Percentiles rank a stretch among this genome's conserved stretches.
Conservation (phyloP, 768 basidiomycete species). For the Suillus weaverae region DNA sequence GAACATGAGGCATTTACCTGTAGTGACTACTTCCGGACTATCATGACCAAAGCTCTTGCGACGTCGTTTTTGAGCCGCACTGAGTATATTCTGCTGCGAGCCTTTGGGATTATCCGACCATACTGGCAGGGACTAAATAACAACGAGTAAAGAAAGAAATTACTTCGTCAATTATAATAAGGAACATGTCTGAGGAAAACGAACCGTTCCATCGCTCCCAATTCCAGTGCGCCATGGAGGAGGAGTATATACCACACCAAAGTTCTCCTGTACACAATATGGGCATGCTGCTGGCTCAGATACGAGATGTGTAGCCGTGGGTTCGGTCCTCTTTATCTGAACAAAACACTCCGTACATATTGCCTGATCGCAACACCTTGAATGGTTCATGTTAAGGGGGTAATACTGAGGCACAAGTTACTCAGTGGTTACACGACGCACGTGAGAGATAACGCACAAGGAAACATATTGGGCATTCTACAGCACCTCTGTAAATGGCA, state of each 20-base stretch:
- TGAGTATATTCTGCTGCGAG: constrained; percentile 40
- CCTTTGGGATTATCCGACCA: constrained; percentile 59
- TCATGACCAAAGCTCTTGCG: constrained; percentile 88
- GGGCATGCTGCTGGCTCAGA: constrained; percentile 98
- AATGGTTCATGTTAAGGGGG: constrained; percentile 94
- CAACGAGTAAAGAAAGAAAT: background rate
- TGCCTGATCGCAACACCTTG: constrained; percentile 96
- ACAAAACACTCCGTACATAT: constrained; percentile 99
- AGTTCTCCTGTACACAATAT: constrained; percentile 96
- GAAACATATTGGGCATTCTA: constrained; percentile 98
- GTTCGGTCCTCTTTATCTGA: constrained; percentile 96
- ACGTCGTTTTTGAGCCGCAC: constrained; percentile 64
- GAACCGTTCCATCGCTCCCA: constrained; percentile 69
- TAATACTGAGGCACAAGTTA: constrained; percentile 71
- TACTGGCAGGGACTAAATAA: constrained; percentile 34
- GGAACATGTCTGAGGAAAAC: constrained; percentile 26
- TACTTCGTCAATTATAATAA: constrained; percentile 1
- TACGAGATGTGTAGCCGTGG: constrained; percentile 91
- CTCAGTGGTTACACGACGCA: constrained; percentile 20
- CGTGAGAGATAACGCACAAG: constrained; percentile 58
- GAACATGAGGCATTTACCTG: constrained; percentile 51
- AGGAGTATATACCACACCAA: constrained; percentile 86
- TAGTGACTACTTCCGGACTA: constrained; percentile 88
- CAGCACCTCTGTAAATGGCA: constrained; percentile 77
- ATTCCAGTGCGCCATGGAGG: constrained; percentile 82